Conservation (phyloP, 2,329 filamentous ascomycete genomes). For the Fusarium verticillioides region DNA sequence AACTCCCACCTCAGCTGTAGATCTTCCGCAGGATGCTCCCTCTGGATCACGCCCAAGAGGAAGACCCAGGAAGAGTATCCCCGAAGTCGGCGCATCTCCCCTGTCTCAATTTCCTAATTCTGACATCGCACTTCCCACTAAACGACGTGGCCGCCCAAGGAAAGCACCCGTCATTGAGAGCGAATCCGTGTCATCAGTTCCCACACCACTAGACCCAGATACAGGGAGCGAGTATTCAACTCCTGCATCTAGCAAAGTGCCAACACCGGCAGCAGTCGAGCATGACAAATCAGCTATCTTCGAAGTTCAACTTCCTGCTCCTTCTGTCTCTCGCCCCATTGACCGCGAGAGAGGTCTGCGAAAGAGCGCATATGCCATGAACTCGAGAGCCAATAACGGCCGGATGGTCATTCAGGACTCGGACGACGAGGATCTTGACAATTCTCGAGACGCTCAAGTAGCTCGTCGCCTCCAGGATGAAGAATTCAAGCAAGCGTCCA, state of each 20-base stretch:
- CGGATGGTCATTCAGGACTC: constrained; percentile 55
- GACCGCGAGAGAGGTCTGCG: constrained; percentile 48
- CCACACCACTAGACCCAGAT: constrained; percentile 45
- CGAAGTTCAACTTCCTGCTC: constrained; percentile 47
- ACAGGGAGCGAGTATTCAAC: constrained; percentile 51
- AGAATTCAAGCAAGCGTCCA: constrained; percentile 42
- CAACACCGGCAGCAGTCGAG: constrained; percentile 48
- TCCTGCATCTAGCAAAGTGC: constrained; percentile 51
- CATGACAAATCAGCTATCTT: constrained; percentile 36
- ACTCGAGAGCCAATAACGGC: constrained; percentile 56
- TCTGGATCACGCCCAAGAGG: constrained; percentile 34
- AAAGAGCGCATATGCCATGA: constrained; percentile 61
- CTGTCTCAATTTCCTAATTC: not conserved
- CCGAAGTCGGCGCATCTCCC: constrained; percentile 10
- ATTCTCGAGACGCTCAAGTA: constrained; percentile 44
- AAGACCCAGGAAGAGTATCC: constrained; percentile 38
- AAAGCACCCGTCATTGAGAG: constrained; percentile 35
- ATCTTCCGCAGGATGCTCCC: not conserved
- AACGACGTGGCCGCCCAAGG: constrained; percentile 32
- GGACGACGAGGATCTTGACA: constrained; percentile 49
- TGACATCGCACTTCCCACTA: constrained; percentile 11
- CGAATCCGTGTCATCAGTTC: constrained; percentile 49
- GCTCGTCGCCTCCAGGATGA: constrained; percentile 52
- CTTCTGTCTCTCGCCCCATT: constrained; percentile 15
- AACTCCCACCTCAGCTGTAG: not conserved